These are phyloP conservation scores for Gastrodia elata DNA, from an alignment of 106 monocot species.

Conservation along the genomic window DNA sequence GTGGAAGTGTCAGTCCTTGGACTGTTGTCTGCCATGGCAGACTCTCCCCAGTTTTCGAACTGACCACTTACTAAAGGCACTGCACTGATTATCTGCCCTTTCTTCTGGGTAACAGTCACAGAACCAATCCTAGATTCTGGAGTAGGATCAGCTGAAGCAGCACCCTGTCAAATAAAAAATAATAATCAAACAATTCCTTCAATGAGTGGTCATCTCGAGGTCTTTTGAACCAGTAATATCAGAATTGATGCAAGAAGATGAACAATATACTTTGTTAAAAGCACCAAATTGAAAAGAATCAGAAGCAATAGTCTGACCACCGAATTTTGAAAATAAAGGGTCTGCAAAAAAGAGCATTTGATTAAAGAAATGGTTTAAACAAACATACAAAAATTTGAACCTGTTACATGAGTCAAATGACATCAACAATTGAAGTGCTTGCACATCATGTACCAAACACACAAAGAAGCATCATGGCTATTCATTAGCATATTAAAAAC, in stretches of 20 bases:
- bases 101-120: slow-evolving; percentile 7
- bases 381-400: not conserved
- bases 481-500: not conserved
- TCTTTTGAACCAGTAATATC: not conserved
- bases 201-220: not conserved
- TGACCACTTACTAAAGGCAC: slow-evolving; percentile 13
- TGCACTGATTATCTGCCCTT: slow-evolving; percentile 1
- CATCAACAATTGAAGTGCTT: not conserved
- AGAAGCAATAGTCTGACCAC: slow-evolving; percentile 18
- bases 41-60: slow-evolving; percentile 40
- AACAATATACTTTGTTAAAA: slow-evolving; percentile 26
- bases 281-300: slow-evolving; percentile 34
- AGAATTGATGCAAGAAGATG: not conserved
- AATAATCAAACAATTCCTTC: slow-evolving; percentile 1
- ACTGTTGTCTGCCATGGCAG: slow-evolving; percentile 60
- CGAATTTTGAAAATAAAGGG: slow-evolving; percentile 26
- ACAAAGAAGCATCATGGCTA: not conserved
- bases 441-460: not conserved
- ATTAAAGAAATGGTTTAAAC: not conserved
- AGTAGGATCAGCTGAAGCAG: slow-evolving; percentile 9
- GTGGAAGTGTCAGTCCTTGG: slow-evolving; percentile 57
- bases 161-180: slow-evolving; percentile 8
- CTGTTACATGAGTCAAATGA: not conserved
- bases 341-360: slow-evolving; percentile 14
- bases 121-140: slow-evolving; percentile 18